Conservation (phyloP, 768 basidiomycete species). For the Xerocomellus intermedius region DNA sequence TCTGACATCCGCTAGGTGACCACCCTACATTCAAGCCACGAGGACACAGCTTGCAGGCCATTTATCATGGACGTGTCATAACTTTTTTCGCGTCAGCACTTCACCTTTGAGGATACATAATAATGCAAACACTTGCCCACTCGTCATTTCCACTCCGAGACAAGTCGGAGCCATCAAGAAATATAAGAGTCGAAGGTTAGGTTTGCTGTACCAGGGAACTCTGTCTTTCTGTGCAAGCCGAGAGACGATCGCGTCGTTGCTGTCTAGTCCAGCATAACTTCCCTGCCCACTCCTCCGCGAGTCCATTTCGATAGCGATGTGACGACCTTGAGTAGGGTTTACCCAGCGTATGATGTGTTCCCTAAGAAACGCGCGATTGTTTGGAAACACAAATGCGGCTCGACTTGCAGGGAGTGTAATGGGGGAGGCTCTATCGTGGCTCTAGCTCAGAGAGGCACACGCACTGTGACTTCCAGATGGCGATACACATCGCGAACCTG, state of each 20-base stretch:
- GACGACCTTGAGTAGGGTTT: no score
- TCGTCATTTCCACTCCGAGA: slow-evolving; percentile 15
- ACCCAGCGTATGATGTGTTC: no score
- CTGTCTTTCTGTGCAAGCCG: slow-evolving; percentile 37
- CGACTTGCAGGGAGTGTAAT: no score
- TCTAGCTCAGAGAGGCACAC: no score
- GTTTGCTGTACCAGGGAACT: slow-evolving; percentile 58
- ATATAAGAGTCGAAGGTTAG: slow-evolving; percentile 55
- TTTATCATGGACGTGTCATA: slow-evolving; percentile 55
- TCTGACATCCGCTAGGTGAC: background rate
- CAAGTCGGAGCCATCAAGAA: slow-evolving; percentile 48
- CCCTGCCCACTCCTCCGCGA: background rate
- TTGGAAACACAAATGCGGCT: no score
- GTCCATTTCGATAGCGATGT: slow-evolving; percentile 3
- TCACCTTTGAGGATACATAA: background rate
- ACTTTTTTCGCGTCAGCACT: slow-evolving; percentile 1
- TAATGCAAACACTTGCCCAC: background rate
- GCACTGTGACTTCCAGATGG: no score
- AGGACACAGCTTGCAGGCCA: slow-evolving; percentile 56
- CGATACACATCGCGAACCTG: no score
- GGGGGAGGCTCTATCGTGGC: no score
- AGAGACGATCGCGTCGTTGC: slow-evolving; percentile 15
- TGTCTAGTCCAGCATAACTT: background rate
- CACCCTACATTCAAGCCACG: slow-evolving; percentile 52
- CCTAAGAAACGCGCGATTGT: no score